Conservation (phyloP, 495 filamentous ascomycete genomes). For the Penicillium waksmanii region DNA sequence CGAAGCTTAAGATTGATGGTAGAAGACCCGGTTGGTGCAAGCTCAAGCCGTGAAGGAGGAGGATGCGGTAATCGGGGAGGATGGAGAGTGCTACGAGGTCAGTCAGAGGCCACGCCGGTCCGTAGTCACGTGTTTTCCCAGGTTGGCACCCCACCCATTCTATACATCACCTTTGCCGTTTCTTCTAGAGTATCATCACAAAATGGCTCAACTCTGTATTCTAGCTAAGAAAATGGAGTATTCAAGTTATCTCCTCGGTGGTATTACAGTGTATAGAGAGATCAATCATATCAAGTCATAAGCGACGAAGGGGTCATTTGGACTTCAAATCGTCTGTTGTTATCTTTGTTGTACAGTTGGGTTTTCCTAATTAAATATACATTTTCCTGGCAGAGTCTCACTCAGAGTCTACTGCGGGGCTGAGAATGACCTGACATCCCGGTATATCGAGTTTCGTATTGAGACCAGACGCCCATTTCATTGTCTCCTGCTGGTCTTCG, state of each 20-base stretch:
- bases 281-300: too few relatives aligned
- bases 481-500: not conserved
- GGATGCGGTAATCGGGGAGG: constrained; percentile 39
- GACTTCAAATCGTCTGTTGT: too few relatives aligned
- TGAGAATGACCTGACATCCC: constrained; percentile 37
- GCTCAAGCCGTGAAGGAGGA: constrained; percentile 29
- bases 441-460: constrained; percentile 48
- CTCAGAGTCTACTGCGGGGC: constrained; percentile 14
- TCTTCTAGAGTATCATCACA: not conserved
- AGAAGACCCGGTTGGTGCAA: constrained; percentile 26
- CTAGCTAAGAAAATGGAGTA: too few relatives aligned
- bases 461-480: constrained; percentile 19
- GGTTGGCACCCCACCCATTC: not conserved
- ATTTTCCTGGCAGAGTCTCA: not conserved
- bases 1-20: constrained; percentile 25
- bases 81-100: constrained; percentile 42
- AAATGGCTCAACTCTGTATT: too few relatives aligned
- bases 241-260: too few relatives aligned
- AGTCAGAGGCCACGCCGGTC: constrained; percentile 47
- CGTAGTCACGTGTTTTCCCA: constrained; percentile 39
- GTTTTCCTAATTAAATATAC: not conserved
- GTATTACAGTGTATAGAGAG: too few relatives aligned
- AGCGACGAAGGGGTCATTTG: too few relatives aligned
- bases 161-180: not conserved
- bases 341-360: too few relatives aligned